These are phyloP conservation scores for Trichodelitschia bisporula DNA, from an alignment of 495 filamentous ascomycete species.

Conservation along the genomic window DNA sequence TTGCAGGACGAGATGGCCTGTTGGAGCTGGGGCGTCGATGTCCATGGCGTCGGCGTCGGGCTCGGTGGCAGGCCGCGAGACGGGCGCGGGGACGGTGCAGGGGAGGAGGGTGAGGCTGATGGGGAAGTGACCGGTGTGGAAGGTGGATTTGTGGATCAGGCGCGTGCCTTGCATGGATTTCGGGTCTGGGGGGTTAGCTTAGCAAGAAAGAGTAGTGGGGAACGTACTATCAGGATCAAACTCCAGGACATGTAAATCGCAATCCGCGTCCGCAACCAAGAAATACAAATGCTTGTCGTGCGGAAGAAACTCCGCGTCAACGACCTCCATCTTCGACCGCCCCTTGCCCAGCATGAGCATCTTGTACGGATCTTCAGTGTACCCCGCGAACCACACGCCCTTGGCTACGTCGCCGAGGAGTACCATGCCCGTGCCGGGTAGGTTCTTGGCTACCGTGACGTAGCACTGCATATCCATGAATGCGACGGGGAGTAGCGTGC, in stretches of 20 bases:
- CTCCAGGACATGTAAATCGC: conserved; percentile 66
- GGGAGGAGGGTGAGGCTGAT: conserved; percentile 54
- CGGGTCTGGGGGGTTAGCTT: conserved; percentile 39
- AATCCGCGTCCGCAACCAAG: conserved; percentile 61
- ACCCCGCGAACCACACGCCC: conserved; percentile 85
- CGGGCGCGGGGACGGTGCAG: conserved; percentile 17
- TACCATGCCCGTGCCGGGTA: conserved; percentile 60
- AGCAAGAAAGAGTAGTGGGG: conserved; percentile 2
- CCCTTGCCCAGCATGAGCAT: conserved; percentile 88
- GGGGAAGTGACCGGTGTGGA: conserved; percentile 60
- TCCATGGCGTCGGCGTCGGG: conserved; percentile 19
- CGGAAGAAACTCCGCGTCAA: conserved; percentile 72
- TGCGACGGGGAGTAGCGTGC: conserved; percentile 70
- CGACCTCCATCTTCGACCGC: conserved; percentile 43
- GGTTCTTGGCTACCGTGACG: conserved; percentile 55
- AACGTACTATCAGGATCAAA: conserved; percentile 69
- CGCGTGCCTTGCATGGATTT: conserved; percentile 76
- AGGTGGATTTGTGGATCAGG: conserved; percentile 63
- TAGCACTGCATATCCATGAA: conserved; percentile 97
- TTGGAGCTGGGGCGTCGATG: conserved; percentile 16
- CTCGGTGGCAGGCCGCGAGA: conserved; percentile 20
- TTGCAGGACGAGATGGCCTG: conserved; percentile 44
- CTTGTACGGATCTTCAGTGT: conserved; percentile 81
- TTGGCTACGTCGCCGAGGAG: conserved; percentile 75
- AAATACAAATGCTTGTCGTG: conserved; percentile 64